A percentile compares a stretch with the other conserved stretches of the same genome.
These are phyloP conservation scores for Phoma sp. DNA, from an alignment of 2,329 filamentous ascomycete species.

Conservation along the genomic window DNA sequence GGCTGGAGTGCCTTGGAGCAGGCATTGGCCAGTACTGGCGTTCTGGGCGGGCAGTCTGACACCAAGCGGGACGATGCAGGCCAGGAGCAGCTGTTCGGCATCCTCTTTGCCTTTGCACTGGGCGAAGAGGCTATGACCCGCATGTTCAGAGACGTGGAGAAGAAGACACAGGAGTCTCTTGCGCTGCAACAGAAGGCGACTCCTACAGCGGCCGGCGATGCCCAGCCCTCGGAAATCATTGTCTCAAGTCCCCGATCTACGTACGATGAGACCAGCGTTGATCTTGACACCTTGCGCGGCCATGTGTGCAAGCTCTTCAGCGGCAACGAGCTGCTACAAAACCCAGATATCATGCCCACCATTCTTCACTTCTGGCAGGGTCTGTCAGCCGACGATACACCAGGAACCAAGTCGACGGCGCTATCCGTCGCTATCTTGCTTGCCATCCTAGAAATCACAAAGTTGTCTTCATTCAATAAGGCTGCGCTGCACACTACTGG, in stretches of 20 bases:
- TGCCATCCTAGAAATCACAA: slow-evolving; percentile 42
- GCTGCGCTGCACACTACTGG: slow-evolving; percentile 46
- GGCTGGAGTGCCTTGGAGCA: slow-evolving; percentile 81
- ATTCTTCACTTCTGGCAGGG: slow-evolving; percentile 49
- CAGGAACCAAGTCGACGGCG: slow-evolving; percentile 41
- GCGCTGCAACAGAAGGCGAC: slow-evolving; percentile 19
- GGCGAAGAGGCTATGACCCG: slow-evolving; percentile 76
- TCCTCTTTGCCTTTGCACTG: slow-evolving; percentile 79
- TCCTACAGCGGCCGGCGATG: slow-evolving; percentile 6
- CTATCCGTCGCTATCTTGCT: slow-evolving; percentile 47
- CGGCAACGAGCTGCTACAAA: slow-evolving; percentile 49
- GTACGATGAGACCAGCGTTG: slow-evolving; percentile 34
- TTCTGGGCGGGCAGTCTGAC: slow-evolving; percentile 42
- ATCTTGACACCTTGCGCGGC: slow-evolving; percentile 36
- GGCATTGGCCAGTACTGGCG: slow-evolving; percentile 70
- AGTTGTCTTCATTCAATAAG: slow-evolving; percentile 47
- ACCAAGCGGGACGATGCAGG: slow-evolving; percentile 45
- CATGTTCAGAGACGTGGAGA: slow-evolving; percentile 61
- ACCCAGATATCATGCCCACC: slow-evolving; percentile 48
- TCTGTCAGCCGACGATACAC: slow-evolving; percentile 39
- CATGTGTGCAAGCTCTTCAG: slow-evolving; percentile 46
- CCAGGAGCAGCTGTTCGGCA: slow-evolving; percentile 79
- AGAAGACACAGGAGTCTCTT: slow-evolving; percentile 25
- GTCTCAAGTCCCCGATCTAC: slow-evolving; percentile 35
- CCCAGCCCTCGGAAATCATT: slow-evolving; percentile 28